These are phyloP conservation scores for Botrytis pseudocinerea DNA, from an alignment of 2,329 filamentous ascomycete genomes.

Conservation along the genomic window DNA sequence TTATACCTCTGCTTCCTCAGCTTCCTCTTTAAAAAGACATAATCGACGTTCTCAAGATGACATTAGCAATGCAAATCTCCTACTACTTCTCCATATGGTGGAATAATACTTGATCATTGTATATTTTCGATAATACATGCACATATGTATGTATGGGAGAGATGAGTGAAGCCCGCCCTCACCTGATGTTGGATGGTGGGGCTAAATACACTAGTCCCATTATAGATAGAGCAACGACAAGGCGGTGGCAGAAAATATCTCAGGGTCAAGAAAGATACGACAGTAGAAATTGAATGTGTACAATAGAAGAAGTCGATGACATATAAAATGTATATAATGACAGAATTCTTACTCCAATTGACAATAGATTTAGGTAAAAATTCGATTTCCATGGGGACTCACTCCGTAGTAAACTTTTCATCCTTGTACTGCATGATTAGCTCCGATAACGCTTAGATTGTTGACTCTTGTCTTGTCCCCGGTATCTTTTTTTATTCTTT, in stretches of 20 bases:
- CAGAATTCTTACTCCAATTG: background rate
- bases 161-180: no score
- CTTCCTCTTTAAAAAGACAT: background rate
- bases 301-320: background rate
- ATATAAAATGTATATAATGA: background rate
- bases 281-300: background rate
- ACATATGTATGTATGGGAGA: no score
- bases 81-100: constrained; percentile 11
- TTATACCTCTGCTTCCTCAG: background rate
- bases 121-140: background rate
- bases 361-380: background rate
- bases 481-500: constrained; percentile 9
- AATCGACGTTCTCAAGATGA: background rate
- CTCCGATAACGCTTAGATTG: constrained; percentile 23
- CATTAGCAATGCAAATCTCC: constrained; percentile 2
- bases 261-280: background rate
- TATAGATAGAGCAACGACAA: background rate
- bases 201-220: background rate
- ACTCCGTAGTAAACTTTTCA: background rate
- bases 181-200: background rate
- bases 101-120: background rate
- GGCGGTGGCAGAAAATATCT: constrained; percentile 4
- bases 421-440: constrained; percentile 14
- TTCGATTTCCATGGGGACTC: background rate
- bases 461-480: constrained; percentile 4